Percentiles rank a stretch among this genome's conserved stretches.
Evolutionary conservation across 345 rosid genomes (phyloP).

Genomic region (Syzygium jambos): DNA sequence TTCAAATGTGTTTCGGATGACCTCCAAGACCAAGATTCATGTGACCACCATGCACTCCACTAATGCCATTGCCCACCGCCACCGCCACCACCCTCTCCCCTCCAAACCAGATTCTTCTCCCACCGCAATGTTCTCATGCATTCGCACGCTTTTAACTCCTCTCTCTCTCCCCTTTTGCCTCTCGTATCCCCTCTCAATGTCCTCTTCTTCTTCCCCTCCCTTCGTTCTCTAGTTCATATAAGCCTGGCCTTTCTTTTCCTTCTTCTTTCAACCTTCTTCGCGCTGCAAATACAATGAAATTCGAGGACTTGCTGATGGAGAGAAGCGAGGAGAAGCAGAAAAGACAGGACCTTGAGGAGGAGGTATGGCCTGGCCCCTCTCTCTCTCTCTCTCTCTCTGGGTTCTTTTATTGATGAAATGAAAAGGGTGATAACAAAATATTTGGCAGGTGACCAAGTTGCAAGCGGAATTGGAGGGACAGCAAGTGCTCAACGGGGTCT

Average conservation of each 20-base stretch:
- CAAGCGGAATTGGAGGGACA: constrained; percentile 54
- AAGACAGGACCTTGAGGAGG: constrained; percentile 39
- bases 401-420: not conserved
- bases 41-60: constrained; percentile 28
- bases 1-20: not conserved
- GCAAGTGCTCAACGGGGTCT: constrained; percentile 35
- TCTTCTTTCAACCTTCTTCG: not conserved
- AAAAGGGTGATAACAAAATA: not conserved
- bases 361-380: constrained; percentile 30
- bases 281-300: constrained; percentile 39
- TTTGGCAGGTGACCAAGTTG: constrained; percentile 49
- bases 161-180: not conserved
- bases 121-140: not conserved
- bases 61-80: constrained; percentile 7
- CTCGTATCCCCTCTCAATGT: not conserved
- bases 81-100: too few species aligned
- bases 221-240: not conserved
- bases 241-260: not conserved
- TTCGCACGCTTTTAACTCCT: not conserved
- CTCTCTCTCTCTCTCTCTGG: not conserved
- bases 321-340: constrained; percentile 25
- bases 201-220: constrained; percentile 1
- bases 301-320: constrained; percentile 68
- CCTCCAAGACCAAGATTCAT: constrained; percentile 14
- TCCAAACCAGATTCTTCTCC: not conserved